phyloP scores from a whole-genome alignment of 1,284 basidiomycete species.

The Marasmius oreades region DNA sequence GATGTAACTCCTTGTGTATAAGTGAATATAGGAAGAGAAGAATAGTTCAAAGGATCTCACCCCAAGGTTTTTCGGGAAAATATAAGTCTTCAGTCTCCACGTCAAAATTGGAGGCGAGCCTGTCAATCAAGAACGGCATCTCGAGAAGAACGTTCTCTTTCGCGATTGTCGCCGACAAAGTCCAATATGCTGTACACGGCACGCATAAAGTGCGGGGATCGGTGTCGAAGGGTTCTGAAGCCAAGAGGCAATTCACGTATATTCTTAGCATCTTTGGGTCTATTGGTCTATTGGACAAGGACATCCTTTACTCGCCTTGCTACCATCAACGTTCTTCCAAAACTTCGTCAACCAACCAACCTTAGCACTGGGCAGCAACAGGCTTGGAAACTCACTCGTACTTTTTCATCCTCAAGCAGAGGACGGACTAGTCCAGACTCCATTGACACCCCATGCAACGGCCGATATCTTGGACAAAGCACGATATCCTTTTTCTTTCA shows the following conservation, averaged over 20 bases:
- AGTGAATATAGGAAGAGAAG: not conserved
- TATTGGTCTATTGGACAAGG: not conserved
- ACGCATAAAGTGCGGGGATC: not conserved
- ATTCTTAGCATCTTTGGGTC: not conserved
- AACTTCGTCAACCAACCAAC: no score
- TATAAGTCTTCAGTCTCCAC: slow-evolving; percentile 31
- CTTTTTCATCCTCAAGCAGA: slow-evolving; percentile 14
- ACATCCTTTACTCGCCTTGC: not conserved
- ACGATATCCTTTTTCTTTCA: no score
- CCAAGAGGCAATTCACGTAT: not conserved
- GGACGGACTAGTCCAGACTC: slow-evolving; percentile 27
- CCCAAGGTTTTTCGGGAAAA: slow-evolving; percentile 32
- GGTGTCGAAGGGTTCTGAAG: not conserved
- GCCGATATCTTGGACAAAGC: slow-evolving; percentile 20
- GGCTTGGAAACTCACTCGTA: not conserved
- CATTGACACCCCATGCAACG: slow-evolving; percentile 27
- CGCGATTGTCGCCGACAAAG: not conserved
- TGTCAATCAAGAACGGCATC: slow-evolving; percentile 20
- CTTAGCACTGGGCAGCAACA: no score
- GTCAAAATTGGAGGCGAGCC: slow-evolving; percentile 23
- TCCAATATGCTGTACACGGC: not conserved
- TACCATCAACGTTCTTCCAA: not conserved
- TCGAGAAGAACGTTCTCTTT: not conserved
- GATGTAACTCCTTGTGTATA: not conserved
- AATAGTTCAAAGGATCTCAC: slow-evolving; percentile 17